Evolutionary conservation across 2,329 filamentous ascomycete genomes (phyloP).

Genomic region (Pseudopithomyces maydicus): DNA sequence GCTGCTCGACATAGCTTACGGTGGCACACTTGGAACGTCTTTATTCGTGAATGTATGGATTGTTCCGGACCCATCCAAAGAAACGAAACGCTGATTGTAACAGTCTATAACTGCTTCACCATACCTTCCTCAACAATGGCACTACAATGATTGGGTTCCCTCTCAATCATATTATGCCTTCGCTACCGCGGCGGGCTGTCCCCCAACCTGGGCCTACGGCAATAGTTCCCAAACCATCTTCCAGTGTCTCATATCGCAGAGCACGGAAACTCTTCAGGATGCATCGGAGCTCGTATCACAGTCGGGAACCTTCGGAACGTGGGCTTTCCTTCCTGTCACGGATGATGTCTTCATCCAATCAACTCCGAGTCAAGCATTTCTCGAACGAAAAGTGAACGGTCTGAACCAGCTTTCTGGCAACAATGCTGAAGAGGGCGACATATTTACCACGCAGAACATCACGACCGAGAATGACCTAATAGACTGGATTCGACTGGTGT

Average conservation of each 20-base stretch:
- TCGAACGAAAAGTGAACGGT: conserved; percentile 46
- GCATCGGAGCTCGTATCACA: conserved; percentile 43
- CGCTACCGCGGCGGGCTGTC: conserved; percentile 39
- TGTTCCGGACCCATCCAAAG: not conserved
- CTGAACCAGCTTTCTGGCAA: conserved; percentile 45
- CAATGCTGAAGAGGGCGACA: conserved; percentile 58
- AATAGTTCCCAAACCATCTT: conserved; percentile 41
- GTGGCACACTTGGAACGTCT: conserved; percentile 35
- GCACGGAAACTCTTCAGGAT: conserved; percentile 44
- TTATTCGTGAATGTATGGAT: conserved; percentile 43
- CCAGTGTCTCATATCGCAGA: conserved; percentile 48
- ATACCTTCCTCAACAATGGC: conserved; percentile 61
- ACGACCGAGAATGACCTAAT: conserved; percentile 48
- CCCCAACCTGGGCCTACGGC: conserved; percentile 20
- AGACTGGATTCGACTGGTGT: conserved; percentile 51
- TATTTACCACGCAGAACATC: conserved; percentile 52
- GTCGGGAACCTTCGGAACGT: conserved; percentile 47
- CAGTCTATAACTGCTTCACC: conserved; percentile 49
- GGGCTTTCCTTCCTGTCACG: conserved; percentile 52
- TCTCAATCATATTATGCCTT: conserved; percentile 55
- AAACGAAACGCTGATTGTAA: not conserved
- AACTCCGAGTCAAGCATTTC: conserved; percentile 46
- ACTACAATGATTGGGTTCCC: conserved; percentile 53
- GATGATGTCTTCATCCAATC: conserved; percentile 48
- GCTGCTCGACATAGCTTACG: conserved; percentile 40